Conservation (phyloP, 2,329 filamentous ascomycete species). For the Colletotrichum karsti region DNA sequence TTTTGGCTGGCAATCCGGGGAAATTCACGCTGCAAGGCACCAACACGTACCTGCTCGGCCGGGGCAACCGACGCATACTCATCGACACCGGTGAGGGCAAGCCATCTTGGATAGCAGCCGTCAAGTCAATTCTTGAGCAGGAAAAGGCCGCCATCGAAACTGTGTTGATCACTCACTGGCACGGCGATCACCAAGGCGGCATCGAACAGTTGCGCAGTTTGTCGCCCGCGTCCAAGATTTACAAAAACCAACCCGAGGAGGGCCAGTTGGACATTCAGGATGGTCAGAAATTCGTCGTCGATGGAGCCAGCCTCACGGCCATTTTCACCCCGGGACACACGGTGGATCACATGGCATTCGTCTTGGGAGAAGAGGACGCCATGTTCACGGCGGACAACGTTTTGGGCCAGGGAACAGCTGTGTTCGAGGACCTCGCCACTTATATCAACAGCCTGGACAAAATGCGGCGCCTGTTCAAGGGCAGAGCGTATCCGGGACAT, state of each 20-base stretch:
- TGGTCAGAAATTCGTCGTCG: conserved; percentile 61
- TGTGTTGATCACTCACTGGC: conserved; percentile 90
- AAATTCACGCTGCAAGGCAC: conserved; percentile 83
- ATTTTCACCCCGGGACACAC: conserved; percentile 75
- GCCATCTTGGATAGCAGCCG: conserved; percentile 73
- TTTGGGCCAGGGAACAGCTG: conserved; percentile 84
- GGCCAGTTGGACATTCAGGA: conserved; percentile 58
- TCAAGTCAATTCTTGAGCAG: conserved; percentile 70
- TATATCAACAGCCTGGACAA: conserved; percentile 76
- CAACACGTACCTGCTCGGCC: conserved; percentile 93
- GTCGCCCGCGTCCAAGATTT: conserved; percentile 70
- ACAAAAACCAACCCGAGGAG: conserved; percentile 69
- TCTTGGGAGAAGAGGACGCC: conserved; percentile 80
- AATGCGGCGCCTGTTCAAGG: conserved; percentile 73
- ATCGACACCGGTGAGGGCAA: conserved; percentile 91
- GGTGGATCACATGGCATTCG: conserved; percentile 81
- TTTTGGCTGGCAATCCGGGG: conserved; percentile 89
- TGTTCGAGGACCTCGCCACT: conserved; percentile 78
- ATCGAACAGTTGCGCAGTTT: conserved; percentile 72
- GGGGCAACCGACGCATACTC: conserved; percentile 76
- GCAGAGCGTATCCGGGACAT: conserved; percentile 87
- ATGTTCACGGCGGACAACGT: conserved; percentile 93
- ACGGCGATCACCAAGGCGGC: conserved; percentile 85
- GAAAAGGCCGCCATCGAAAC: conserved; percentile 76
- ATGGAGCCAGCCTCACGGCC: conserved; percentile 74